These are phyloP conservation scores for Micromonas commoda DNA, from an alignment of 139 green algal genomes.

Conservation along the genomic window DNA sequence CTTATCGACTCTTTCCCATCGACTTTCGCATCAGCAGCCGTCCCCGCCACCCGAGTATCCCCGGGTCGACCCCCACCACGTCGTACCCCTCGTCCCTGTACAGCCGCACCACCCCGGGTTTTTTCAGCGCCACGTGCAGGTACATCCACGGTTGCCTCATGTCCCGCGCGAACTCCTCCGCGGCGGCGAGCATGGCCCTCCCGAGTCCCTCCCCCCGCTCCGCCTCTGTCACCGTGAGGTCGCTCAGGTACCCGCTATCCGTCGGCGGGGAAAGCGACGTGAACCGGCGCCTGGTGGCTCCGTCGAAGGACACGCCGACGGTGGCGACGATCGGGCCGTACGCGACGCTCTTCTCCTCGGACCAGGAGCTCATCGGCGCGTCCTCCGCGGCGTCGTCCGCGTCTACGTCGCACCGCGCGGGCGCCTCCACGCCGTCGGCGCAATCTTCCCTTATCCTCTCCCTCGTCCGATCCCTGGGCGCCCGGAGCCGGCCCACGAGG, in stretches of 20 bases:
- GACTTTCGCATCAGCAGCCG: constrained; percentile 2
- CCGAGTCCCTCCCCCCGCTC: not conserved
- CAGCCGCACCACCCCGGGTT: not conserved
- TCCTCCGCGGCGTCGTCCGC: not conserved
- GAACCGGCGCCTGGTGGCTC: not conserved
- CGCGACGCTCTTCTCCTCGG: not conserved
- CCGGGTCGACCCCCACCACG: not conserved
- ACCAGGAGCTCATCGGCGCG: not conserved
- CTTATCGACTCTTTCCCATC: too few species aligned
- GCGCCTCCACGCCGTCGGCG: not conserved
- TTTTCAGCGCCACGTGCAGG: constrained; percentile 10
- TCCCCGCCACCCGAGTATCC: constrained; percentile 3
- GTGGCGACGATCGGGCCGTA: not conserved
- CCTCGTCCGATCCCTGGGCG: too few species aligned
- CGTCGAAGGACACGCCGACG: constrained; percentile 3
- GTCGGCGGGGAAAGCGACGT: not conserved
- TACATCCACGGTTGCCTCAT: not conserved
- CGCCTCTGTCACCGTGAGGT: not conserved
- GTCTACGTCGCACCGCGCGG: not conserved
- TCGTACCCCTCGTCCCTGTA: not conserved
- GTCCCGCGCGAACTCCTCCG: constrained; percentile 2
- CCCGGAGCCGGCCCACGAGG: not conserved
- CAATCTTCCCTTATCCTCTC: not conserved
- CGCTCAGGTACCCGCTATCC: not conserved
- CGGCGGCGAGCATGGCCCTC: not conserved